Evolutionary conservation across 1,139 yeast species (phyloP), one percentile per base, ranked within the genome.

Genomic region (Spathaspora jeffriesii): DNA sequence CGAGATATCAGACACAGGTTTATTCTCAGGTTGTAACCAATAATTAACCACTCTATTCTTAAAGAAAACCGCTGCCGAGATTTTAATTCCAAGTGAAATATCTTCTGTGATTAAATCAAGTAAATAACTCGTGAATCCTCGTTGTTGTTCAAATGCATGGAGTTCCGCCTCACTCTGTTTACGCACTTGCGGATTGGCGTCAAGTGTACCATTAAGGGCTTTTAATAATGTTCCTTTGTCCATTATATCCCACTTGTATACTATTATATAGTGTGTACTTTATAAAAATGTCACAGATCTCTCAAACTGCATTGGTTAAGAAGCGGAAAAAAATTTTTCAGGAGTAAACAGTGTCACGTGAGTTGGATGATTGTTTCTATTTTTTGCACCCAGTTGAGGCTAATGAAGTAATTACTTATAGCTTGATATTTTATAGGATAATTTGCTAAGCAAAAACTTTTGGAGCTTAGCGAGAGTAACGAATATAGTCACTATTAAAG

Each of bases 31-130:
- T 11, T 62, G 61, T 28, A 69, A 64, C 92, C 92, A 86, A 53
- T 80, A 76, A 51, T 73, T 70, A 42, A 67, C 69, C 32, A 86
- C 71, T 57, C 87, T 75, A 60, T 85, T 85, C 61, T 85, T 86
- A 67, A 85, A 81, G 58, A 82, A 81, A 44, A 86, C 82, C 3
- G 88, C 84, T 4, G 88, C 82, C 14, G 88, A 78, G 43, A 81
- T 67, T 56, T 85, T 79, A 48, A 80, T 73, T 13, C 82, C 79
- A 15, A 67, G 57, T 39, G 78, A 71, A 15, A 79, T 68, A 2
- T 70, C 62, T 54, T 84, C 87, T 20, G 67, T 62, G 18, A 81
- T 73, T 46, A 84, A 68, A 43, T 78, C 82, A 32, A 85, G 68
- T 48, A 83, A 69, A 57, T 79, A 81, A 10, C 76, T 71, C 1